Evolutionary conservation across 768 basidiomycete species (phyloP), one percentile per base, ranked within the genome.

Genomic region (Mycena filopes): DNA sequence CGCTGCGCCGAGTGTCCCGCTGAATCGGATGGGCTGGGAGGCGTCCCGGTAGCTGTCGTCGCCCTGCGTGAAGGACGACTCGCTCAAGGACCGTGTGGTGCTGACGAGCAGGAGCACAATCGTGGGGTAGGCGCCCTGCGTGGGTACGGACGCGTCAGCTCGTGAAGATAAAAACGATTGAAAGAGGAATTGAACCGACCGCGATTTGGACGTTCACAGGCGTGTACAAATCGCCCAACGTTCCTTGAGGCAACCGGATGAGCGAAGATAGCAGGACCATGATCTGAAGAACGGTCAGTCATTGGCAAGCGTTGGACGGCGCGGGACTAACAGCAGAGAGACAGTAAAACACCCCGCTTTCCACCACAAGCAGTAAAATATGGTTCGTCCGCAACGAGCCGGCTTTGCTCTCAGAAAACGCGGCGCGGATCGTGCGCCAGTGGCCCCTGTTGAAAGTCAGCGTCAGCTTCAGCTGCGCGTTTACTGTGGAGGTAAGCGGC

Each of bases 91-190:
- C 26, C 55, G 59, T 23, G 58, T 47, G 20, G 46, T 54, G 59
- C 63, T 65, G 16, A 69, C 67, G n/a, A 69, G 60, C 9, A 69
- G 60, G n/a, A 65, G n/a, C 13, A 69, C 67, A 20, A 65, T 49
- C 4, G 48, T 12, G 5, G 67, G 67, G 38, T 69, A 69, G 13
- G 63, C 63, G 7, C 66, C 66, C 61, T 67, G 25, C n/a, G n/a
- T n/a, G n/a, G n/a, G n/a, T n/a, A n/a, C n/a, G n/a, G n/a, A n/a
- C n/a, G n/a, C n/a, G n/a, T n/a, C n/a, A n/a, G n/a, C n/a, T n/a
- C n/a, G n/a, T n/a, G n/a, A n/a, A n/a, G n/a, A n/a, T n/a, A n/a
- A n/a, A n/a, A n/a, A n/a, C n/a, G n/a, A n/a, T n/a, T n/a, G n/a
- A n/a, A n/a, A n/a, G n/a, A n/a, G n/a, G n/a, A n/a, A n/a, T n/a